These are phyloP conservation scores for Ramularia endophylla DNA, from an alignment of 2,329 filamentous ascomycete species.

Conservation along the genomic window DNA sequence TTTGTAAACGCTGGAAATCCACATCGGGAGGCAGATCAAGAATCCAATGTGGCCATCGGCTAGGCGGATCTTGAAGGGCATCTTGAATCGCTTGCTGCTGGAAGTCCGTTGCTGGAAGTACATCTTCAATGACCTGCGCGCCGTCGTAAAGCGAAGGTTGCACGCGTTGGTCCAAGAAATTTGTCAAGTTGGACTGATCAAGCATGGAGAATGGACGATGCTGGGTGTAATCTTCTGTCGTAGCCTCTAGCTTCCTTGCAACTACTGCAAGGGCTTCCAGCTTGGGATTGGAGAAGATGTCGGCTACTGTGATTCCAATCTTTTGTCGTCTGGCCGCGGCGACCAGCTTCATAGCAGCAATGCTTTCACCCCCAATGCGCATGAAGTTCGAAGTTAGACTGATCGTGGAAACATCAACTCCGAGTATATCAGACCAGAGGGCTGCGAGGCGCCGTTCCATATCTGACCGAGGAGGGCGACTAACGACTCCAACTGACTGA, in stretches of 20 bases:
- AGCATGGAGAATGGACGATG: background rate
- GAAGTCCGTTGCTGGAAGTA: constrained; percentile 21
- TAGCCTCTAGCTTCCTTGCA: background rate
- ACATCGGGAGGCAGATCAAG: constrained; percentile 18
- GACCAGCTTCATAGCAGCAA: constrained; percentile 49
- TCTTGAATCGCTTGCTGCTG: constrained; percentile 16
- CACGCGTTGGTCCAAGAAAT: constrained; percentile 1
- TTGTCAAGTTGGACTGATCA: background rate
- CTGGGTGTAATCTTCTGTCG: background rate
- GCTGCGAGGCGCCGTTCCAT: constrained; percentile 50
- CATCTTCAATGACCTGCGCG: background rate
- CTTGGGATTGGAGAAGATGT: constrained; percentile 1
- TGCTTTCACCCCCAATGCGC: constrained; percentile 68
- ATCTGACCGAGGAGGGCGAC: constrained; percentile 21
- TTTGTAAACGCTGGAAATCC: constrained; percentile 17
- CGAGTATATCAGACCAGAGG: constrained; percentile 47
- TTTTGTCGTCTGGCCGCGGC: background rate
- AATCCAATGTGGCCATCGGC: constrained; percentile 19
- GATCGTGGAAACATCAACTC: constrained; percentile 43
- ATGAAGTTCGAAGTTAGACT: constrained; percentile 63
- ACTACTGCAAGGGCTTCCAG: no score
- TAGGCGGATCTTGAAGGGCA: constrained; percentile 8
- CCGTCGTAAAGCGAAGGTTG: background rate
- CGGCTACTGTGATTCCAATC: constrained; percentile 3
- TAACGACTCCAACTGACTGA: constrained; percentile 7